A percentile compares a stretch with the other conserved stretches of the same genome.
Evolutionary conservation across 2,329 filamentous ascomycete genomes (phyloP).

Genomic region (Diaporthe batatas): DNA sequence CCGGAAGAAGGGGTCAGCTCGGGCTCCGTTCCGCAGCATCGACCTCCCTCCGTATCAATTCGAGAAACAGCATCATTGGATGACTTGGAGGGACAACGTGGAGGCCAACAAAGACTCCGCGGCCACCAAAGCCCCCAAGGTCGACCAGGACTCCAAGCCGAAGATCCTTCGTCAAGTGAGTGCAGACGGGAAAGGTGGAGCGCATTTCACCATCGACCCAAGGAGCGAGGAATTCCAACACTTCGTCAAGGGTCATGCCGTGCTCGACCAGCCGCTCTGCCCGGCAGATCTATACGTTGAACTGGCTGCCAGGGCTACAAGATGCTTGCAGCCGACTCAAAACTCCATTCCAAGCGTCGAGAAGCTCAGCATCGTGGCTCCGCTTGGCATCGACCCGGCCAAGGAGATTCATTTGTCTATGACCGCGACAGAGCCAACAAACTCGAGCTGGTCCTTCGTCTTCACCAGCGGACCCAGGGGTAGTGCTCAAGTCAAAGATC

Average conservation of each 20-base stretch:
- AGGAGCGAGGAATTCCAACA: constrained; percentile 42
- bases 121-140: background rate
- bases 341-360: background rate
- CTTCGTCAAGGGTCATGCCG: constrained; percentile 45
- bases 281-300: constrained; percentile 49
- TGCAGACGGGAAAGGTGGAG: background rate
- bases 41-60: constrained; percentile 50
- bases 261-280: constrained; percentile 45
- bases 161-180: background rate
- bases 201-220: constrained; percentile 19
- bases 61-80: constrained; percentile 47
- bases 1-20: constrained; percentile 1
- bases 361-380: constrained; percentile 14
- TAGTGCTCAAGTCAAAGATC: background rate
- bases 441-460: constrained; percentile 2
- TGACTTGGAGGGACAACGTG: constrained; percentile 45
- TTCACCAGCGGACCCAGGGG: background rate
- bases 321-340: background rate
- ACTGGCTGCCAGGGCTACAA: constrained; percentile 43
- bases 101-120: background rate
- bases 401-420: background rate
- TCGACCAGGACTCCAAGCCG: background rate
- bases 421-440: background rate
- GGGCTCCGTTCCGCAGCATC: constrained; percentile 18
- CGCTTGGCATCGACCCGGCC: background rate